Evolutionary conservation across 1,284 basidiomycete species (phyloP), one percentile per base, ranked within the genome.

Genomic region (Cryptococcus hybrid): DNA sequence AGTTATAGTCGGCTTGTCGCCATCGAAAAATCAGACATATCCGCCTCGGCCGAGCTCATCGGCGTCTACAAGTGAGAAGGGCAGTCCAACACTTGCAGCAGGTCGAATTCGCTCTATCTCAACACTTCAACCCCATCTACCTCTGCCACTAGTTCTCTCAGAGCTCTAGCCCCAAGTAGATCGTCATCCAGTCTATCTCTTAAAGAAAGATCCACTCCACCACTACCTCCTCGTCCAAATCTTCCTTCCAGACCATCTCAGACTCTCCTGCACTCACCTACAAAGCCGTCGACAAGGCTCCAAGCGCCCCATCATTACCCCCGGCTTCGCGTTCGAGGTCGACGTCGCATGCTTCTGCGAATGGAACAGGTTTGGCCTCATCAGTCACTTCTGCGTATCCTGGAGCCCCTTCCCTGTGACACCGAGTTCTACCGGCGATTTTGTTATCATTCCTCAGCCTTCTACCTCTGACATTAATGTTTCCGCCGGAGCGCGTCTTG

Each of bases 361-460:
- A 52, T 18, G 52, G 37, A 13, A 54, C 60, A 18, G 50, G 47
- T 35, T 49, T 45, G 50, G 53, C 61, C 53, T 13, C 30, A 30
- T 48, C 55, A 44, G 40, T 5, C 40, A 12, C 40, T 42, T 15
- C 12, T 42, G 40, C 40, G 11, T 42, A 11, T 11, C 15, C 15
- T 5, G 40, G 12, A 11, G 30, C 30, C 30, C 3, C 40, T 42
- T 42, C 30, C 8, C 50, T 2, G 54, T 75, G 8, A 71, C 70
- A 6, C 71, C 73, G 0, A 59, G 67, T 0, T 66, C 66, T 7
- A 75, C 73, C 1, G 73, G 73, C 9, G 73, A 75, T 51, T 75
- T 68, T 50, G 68, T 75, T 12, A 48, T 75, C 9, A 66, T 75
- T 4, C 62, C 67, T 9, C 63, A 45, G 18, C 30, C 30, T 30